Conservation (phyloP, 305 asterid species). For the Fraxinus latifolia region DNA sequence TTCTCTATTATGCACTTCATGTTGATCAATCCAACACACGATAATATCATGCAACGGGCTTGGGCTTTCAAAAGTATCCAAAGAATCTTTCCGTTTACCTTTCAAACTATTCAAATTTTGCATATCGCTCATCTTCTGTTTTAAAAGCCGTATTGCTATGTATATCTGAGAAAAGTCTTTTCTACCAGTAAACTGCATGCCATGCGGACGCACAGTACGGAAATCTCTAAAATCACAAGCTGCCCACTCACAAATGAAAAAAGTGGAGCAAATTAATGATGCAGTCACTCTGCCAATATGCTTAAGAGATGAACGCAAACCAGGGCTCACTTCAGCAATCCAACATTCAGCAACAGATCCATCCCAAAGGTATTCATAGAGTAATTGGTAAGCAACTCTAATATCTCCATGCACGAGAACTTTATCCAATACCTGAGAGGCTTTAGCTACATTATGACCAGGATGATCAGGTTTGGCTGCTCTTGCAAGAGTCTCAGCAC, state of each 20-base stretch:
- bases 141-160: conserved; percentile 75
- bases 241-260: conserved; percentile 97
- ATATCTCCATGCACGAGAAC: conserved; percentile 79
- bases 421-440: conserved; percentile 70
- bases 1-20: conserved; percentile 77
- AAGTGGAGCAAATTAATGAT: conserved; percentile 69
- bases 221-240: conserved; percentile 89
- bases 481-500: conserved; percentile 71
- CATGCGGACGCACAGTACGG: conserved; percentile 61
- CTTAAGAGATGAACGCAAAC: conserved; percentile 77
- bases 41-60: conserved; percentile 85
- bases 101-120: conserved; percentile 38
- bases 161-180: conserved; percentile 80
- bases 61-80: conserved; percentile 67
- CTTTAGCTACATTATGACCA: conserved; percentile 73
- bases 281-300: conserved; percentile 56
- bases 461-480: conserved; percentile 71
- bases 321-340: conserved; percentile 76
- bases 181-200: conserved; percentile 77
- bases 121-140: conserved; percentile 63
- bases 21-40: conserved; percentile 98
- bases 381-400: conserved; percentile 52
- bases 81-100: conserved; percentile 40
- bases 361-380: conserved; percentile 71
- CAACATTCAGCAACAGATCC: conserved; percentile 73